Evolutionary conservation across 1,284 basidiomycete species (phyloP).

Genomic region (Trametes sp.): DNA sequence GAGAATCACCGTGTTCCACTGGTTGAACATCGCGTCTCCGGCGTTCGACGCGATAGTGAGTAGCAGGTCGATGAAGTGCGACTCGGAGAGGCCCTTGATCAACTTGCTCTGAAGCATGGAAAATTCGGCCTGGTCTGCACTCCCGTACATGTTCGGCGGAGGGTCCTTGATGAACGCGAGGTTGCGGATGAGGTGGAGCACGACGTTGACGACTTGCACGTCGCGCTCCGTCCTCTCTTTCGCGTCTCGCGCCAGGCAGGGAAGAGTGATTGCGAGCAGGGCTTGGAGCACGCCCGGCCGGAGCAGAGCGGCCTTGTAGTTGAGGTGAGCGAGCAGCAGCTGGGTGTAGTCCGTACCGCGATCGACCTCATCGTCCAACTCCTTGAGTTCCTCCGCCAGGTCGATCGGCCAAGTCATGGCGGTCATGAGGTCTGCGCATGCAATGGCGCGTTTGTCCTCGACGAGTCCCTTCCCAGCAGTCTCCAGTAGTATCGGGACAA

Average conservation of each 20-base stretch:
- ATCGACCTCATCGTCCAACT: constrained; percentile 82
- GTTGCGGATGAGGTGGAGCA: constrained; percentile 92
- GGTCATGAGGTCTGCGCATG: constrained; percentile 88
- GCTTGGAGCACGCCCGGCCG: constrained; percentile 72
- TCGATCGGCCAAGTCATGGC: constrained; percentile 99
- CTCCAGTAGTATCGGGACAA: constrained; percentile 84
- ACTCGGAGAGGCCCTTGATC: constrained; percentile 74
- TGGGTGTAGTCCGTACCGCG: constrained; percentile 87
- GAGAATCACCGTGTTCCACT: constrained; percentile 87
- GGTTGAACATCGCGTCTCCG: constrained; percentile 76
- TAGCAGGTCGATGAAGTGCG: constrained; percentile 80
- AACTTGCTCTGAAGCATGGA: constrained; percentile 81
- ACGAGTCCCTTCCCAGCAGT: constrained; percentile 80
- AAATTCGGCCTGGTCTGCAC: constrained; percentile 78
- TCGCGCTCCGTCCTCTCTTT: constrained; percentile 82
- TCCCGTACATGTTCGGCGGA: constrained; percentile 70
- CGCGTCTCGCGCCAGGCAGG: constrained; percentile 67
- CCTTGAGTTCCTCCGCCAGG: constrained; percentile 89
- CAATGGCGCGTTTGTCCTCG: constrained; percentile 86
- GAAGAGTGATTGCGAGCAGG: constrained; percentile 73
- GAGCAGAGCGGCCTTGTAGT: constrained; percentile 86
- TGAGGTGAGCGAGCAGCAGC: constrained; percentile 78
- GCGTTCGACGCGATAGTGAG: constrained; percentile 85
- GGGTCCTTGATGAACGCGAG: constrained; percentile 89
- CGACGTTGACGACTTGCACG: constrained; percentile 84